phyloP scores from a whole-genome alignment of 495 filamentous ascomycete genomes.

The Echria macrotheca region DNA sequence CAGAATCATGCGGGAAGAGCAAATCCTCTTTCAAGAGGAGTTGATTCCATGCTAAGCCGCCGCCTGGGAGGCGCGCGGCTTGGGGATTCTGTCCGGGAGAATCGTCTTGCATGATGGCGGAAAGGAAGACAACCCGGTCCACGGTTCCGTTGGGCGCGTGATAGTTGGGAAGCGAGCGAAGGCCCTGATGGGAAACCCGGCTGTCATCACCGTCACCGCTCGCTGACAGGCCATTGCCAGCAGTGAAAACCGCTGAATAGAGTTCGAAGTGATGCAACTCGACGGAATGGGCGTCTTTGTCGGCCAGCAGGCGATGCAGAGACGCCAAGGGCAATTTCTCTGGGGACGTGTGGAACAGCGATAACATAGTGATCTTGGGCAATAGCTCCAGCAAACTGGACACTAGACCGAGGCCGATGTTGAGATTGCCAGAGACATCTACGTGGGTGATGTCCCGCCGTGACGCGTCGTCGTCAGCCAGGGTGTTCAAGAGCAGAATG shows the following conservation, averaged over 20 bases:
- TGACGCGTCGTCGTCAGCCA: background rate
- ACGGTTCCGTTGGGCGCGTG: background rate
- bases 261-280: constrained; percentile 1
- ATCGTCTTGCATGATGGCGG: background rate
- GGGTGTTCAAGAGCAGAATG: background rate
- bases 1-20: background rate
- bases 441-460: constrained; percentile 4
- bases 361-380: background rate
- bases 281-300: background rate
- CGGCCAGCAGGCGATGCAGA: background rate
- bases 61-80: background rate
- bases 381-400: background rate
- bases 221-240: too few species aligned
- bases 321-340: background rate
- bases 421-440: background rate
- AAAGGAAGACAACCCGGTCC: background rate
- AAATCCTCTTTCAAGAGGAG: background rate
- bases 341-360: background rate
- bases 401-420: background rate
- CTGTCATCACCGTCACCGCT: too few species aligned
- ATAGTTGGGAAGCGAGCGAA: constrained; percentile 2
- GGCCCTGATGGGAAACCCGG: too few species aligned
- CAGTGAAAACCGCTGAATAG: constrained; percentile 1
- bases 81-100: too few species aligned
- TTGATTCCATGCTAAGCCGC: background rate